Evolutionary conservation across 768 basidiomycete species (phyloP).

Genomic region (Tricholoma terreum): DNA sequence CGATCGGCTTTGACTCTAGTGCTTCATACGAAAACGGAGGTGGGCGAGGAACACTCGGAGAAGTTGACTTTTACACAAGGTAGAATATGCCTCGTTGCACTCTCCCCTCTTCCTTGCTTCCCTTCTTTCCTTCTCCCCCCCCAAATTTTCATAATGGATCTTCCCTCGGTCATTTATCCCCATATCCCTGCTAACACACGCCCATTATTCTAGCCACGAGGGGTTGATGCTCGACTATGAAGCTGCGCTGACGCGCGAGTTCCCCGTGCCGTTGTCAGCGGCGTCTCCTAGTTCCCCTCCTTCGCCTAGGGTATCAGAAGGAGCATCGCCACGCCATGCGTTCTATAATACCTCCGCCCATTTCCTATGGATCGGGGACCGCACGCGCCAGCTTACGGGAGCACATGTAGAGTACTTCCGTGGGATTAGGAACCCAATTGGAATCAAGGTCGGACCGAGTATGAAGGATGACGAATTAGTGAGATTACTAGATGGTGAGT

Average conservation of each 20-base stretch:
- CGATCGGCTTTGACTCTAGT: conserved; percentile 72
- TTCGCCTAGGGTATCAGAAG: conserved; percentile 5
- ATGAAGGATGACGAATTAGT: conserved; percentile 80
- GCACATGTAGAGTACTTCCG: conserved; percentile 96
- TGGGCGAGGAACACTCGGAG: conserved; percentile 67
- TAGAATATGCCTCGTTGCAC: conserved; percentile 21
- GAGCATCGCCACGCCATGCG: conserved; percentile 27
- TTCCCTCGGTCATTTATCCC: not conserved
- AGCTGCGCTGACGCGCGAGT: conserved; percentile 79
- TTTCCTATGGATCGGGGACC: conserved; percentile 97
- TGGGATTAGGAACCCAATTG: conserved; percentile 90
- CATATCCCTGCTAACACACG: not conserved
- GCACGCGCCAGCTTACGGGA: conserved; percentile 86
- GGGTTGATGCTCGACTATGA: conserved; percentile 93
- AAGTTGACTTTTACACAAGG: conserved; percentile 95
- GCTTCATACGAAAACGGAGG: conserved; percentile 70
- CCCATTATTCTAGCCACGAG: conserved; percentile 63
- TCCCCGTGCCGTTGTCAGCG: conserved; percentile 30
- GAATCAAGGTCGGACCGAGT: conserved; percentile 92
- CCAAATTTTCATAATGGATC: not conserved
- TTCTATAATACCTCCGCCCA: conserved; percentile 92
- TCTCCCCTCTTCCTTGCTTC: conserved; percentile 1
- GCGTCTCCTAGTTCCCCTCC: conserved; percentile 15
- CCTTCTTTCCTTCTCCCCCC: not conserved
- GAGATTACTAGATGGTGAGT: conserved; percentile 69